phyloP scores from a whole-genome alignment of 176 grass and related monocot genomes.

The Stipa capillata region DNA sequence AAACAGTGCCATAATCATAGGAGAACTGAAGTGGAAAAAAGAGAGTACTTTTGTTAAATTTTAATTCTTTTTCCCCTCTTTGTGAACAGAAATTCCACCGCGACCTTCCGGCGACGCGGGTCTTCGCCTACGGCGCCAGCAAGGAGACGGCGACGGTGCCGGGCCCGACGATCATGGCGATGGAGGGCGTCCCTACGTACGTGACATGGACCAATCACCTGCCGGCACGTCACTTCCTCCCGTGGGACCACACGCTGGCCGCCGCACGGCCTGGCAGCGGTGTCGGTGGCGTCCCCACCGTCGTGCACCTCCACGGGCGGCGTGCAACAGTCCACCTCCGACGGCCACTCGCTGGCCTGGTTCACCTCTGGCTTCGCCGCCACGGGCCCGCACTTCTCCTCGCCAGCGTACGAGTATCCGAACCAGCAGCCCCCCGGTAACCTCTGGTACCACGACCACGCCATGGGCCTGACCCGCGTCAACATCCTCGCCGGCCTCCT shows the following conservation, averaged over 20 bases:
- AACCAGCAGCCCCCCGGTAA: conserved; percentile 54
- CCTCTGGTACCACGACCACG: conserved; percentile 90
- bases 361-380: conserved; percentile 40
- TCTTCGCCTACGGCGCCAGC: conserved; percentile 56
- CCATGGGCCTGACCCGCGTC: conserved; percentile 60
- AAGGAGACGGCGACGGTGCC: conserved; percentile 42
- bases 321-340: conserved; percentile 63
- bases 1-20: too few species aligned
- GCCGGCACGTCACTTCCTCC: conserved; percentile 46
- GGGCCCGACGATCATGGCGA: conserved; percentile 63
- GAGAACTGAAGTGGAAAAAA: too few species aligned
- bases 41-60: too few species aligned
- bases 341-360: conserved; percentile 70
- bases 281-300: conserved; percentile 57
- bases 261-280: neutral
- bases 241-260: conserved; percentile 44
- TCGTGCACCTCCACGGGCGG: conserved; percentile 90
- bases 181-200: conserved; percentile 41
- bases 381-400: conserved; percentile 37
- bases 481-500: conserved; percentile 76
- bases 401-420: conserved; percentile 38
- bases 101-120: conserved; percentile 45
- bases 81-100: conserved; percentile 69
- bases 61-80: too few species aligned
- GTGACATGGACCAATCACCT: conserved; percentile 75